These are phyloP conservation scores for Xylaria sp. DNA, from an alignment of 2,329 filamentous ascomycete genomes.

Conservation along the genomic window DNA sequence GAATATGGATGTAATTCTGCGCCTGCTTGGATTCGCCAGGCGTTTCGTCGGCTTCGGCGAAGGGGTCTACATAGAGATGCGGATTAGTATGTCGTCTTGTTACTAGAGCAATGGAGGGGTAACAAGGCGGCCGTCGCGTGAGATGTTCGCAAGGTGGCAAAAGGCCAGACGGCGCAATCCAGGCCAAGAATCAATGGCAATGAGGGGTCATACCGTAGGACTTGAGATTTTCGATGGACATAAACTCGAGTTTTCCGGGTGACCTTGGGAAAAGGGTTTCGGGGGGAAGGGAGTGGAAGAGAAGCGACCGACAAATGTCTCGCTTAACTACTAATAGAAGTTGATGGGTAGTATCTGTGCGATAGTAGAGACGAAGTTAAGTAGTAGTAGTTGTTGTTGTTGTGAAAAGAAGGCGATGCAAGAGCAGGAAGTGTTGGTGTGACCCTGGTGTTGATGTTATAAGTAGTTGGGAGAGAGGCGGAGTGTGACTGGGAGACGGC, in stretches of 20 bases:
- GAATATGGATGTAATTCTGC: conserved; percentile 99
- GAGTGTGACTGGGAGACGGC: conserved; percentile 32
- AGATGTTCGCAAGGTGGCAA: background rate
- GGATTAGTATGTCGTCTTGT: conserved; percentile 42
- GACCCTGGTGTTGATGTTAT: conserved; percentile 36
- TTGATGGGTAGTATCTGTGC: conserved; percentile 24
- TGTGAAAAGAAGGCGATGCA: conserved; percentile 27
- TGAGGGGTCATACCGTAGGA: conserved; percentile 78
- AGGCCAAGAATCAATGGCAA: background rate
- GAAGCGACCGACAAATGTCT: conserved; percentile 66
- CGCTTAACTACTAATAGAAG: conserved; percentile 53
- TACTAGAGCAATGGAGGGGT: conserved; percentile 28
- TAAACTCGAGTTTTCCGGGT: conserved; percentile 84
- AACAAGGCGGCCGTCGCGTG: conserved; percentile 23
- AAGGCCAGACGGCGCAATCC: background rate
- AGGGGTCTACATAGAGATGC: conserved; percentile 78
- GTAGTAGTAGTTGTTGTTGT: background rate
- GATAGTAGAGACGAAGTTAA: conserved; percentile 5
- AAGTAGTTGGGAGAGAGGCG: conserved; percentile 23
- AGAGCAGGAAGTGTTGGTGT: conserved; percentile 30
- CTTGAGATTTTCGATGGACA: conserved; percentile 99
- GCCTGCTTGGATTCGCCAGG: conserved; percentile 94
- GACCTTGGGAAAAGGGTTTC: conserved; percentile 65
- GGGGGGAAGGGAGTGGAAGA: conserved; percentile 50
- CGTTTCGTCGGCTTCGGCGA: conserved; percentile 99